Percentiles rank a stretch among this genome's conserved stretches.
Evolutionary conservation across 208 protist genomes (phyloP).

Genomic region (Porcisia deanei): DNA sequence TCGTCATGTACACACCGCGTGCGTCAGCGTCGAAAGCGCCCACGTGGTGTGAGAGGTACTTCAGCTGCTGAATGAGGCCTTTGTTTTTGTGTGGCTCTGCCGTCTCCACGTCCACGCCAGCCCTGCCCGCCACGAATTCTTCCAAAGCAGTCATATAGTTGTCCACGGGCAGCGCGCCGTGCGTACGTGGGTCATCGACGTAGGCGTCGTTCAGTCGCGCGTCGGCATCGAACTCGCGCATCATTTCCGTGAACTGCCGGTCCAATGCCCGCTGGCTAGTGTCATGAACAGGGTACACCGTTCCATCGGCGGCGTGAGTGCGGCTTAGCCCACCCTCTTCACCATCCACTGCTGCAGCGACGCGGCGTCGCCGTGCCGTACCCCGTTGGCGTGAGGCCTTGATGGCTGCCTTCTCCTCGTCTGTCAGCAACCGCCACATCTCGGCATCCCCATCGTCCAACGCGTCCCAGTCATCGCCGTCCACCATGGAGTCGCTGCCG

Average conservation of each 20-base stretch:
- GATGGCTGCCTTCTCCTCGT: slow-evolving; percentile 52
- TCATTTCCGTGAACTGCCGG: slow-evolving; percentile 72
- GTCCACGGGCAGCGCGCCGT: slow-evolving; percentile 67
- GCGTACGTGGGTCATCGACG: slow-evolving; percentile 75
- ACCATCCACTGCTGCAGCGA: not conserved
- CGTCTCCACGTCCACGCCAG: slow-evolving; percentile 69
- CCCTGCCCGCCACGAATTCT: slow-evolving; percentile 78
- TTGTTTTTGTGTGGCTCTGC: slow-evolving; percentile 77
- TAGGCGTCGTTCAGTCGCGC: slow-evolving; percentile 70
- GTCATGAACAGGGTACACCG: slow-evolving; percentile 58
- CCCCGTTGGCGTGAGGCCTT: slow-evolving; percentile 36
- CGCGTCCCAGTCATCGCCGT: slow-evolving; percentile 24
- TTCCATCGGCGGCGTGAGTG: slow-evolving; percentile 31
- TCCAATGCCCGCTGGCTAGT: slow-evolving; percentile 55
- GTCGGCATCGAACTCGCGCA: slow-evolving; percentile 76
- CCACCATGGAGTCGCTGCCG: slow-evolving; percentile 20
- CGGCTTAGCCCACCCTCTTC: slow-evolving; percentile 11
- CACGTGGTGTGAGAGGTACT: slow-evolving; percentile 51
- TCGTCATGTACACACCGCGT: slow-evolving; percentile 68
- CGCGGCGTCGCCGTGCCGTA: slow-evolving; percentile 32
- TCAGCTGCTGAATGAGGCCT: slow-evolving; percentile 80
- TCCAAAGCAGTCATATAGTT: slow-evolving; percentile 82
- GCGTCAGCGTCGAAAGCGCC: slow-evolving; percentile 63
- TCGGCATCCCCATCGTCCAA: slow-evolving; percentile 28
- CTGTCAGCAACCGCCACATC: slow-evolving; percentile 49